Conservation (phyloP, 331 rosid genomes). For the Erythrophleum ivorense region DNA sequence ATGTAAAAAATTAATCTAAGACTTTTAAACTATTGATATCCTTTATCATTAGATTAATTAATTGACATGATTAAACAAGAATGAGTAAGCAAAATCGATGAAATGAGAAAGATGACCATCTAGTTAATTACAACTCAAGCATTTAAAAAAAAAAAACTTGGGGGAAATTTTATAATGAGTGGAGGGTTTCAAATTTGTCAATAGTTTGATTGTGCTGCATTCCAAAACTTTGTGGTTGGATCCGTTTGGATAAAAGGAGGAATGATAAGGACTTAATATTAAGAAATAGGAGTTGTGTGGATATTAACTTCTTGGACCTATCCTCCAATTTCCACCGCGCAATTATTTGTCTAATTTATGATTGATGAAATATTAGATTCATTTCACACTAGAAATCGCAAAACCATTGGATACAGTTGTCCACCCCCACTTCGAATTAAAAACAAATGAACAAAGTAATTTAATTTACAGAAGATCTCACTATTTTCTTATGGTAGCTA, state of each 20-base stretch:
- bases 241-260: constrained; percentile 49
- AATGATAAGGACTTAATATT: constrained; percentile 40
- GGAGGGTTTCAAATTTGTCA: background rate
- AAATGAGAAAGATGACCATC: background rate
- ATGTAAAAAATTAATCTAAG: background rate
- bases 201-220: constrained; percentile 17
- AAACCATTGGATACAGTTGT: constrained; percentile 30
- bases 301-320: constrained; percentile 37
- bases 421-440: constrained; percentile 30
- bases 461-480: background rate
- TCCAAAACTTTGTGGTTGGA: constrained; percentile 31
- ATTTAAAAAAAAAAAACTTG: background rate
- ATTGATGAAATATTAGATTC: constrained; percentile 53
- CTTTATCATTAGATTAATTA: background rate
- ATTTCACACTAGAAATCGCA: constrained; percentile 47
- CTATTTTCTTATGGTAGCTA: background rate
- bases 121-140: background rate
- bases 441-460: background rate
- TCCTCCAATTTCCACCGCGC: constrained; percentile 27
- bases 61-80: background rate
- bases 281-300: constrained; percentile 32
- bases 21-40: background rate
- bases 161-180: background rate
- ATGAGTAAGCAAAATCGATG: background rate
- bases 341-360: constrained; percentile 34